Conservation (phyloP, 2,329 filamentous ascomycete genomes). For the Geosmithia flava region DNA sequence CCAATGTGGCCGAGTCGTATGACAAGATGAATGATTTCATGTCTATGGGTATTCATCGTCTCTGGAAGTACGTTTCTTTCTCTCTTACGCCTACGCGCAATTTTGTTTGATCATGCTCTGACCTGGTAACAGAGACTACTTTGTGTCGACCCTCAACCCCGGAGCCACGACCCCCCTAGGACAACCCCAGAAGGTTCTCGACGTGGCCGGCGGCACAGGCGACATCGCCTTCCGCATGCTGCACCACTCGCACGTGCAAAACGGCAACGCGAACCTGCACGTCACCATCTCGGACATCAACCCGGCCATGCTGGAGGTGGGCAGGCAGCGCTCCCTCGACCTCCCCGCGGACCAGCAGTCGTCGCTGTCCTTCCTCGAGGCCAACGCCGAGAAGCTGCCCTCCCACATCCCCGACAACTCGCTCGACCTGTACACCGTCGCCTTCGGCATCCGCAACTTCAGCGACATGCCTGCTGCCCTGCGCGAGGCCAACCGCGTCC, state of each 20-base stretch:
- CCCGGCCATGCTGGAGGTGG: conserved; percentile 83
- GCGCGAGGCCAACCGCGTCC: conserved; percentile 70
- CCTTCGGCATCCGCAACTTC: conserved; percentile 96
- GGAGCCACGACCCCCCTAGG: conserved; percentile 40
- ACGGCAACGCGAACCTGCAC: conserved; percentile 59
- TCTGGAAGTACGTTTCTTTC: conserved; percentile 60
- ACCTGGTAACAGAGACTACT: conserved; percentile 55
- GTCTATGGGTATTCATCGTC: conserved; percentile 90
- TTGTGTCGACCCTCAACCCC: conserved; percentile 83
- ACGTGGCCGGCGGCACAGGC: conserved; percentile 92
- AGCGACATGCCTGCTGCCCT: conserved; percentile 79
- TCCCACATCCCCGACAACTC: conserved; percentile 49
- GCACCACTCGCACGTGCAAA: conserved; percentile 74
- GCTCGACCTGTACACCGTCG: conserved; percentile 94
- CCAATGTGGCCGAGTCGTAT: conserved; percentile 86
- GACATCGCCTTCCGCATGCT: conserved; percentile 97
- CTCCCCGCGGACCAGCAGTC: conserved; percentile 42
- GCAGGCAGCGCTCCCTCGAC: conserved; percentile 60
- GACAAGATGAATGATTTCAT: conserved; percentile 99
- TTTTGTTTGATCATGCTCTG: neutral
- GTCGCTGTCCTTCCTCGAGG: conserved; percentile 66
- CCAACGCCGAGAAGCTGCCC: conserved; percentile 72
- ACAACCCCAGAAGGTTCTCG: conserved; percentile 62
- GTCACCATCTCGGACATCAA: conserved; percentile 97
- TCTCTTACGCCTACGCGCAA: neutral